Conservation (phyloP, 768 basidiomycete genomes). For the Tulasnella sp. region DNA sequence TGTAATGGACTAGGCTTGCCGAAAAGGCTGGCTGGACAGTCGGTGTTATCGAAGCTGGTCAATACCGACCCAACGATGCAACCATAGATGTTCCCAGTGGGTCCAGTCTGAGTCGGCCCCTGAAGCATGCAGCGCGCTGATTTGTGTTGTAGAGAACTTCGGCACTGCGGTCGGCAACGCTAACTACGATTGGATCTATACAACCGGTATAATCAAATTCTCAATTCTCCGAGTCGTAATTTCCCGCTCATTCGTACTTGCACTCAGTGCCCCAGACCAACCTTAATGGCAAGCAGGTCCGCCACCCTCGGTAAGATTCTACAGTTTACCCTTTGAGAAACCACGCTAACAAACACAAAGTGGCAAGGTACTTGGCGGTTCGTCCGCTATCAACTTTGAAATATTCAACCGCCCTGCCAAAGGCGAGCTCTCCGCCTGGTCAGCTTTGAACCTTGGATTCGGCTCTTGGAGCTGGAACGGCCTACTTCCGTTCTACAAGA, state of each 20-base stretch:
- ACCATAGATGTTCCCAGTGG: constrained; percentile 15
- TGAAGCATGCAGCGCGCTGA: not conserved
- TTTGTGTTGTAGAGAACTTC: not conserved
- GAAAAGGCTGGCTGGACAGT: not conserved
- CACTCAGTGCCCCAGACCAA: not conserved
- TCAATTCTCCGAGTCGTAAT: not conserved
- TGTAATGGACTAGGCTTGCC: not conserved
- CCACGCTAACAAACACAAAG: constrained; percentile 30
- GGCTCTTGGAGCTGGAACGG: constrained; percentile 18
- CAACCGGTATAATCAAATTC: not conserved
- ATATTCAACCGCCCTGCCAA: not conserved
- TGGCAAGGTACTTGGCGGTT: constrained; percentile 23
- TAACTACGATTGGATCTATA: constrained; percentile 15
- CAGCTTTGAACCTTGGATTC: not conserved
- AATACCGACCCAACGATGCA: constrained; percentile 10
- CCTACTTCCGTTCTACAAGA: constrained; percentile 6
- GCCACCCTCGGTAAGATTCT: not conserved
- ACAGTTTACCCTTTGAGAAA: not conserved
- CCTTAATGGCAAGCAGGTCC: not conserved
- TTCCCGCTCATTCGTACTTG: not conserved
- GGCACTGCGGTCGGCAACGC: not conserved
- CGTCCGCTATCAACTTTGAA: constrained; percentile 32
- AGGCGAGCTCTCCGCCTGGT: not conserved
- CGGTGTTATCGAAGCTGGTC: constrained; percentile 26
- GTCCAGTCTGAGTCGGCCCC: not conserved